Percentiles rank a stretch among this genome's conserved stretches.
Conservation (phyloP, 2,329 filamentous ascomycete species). For the Eurotiales sp. region DNA sequence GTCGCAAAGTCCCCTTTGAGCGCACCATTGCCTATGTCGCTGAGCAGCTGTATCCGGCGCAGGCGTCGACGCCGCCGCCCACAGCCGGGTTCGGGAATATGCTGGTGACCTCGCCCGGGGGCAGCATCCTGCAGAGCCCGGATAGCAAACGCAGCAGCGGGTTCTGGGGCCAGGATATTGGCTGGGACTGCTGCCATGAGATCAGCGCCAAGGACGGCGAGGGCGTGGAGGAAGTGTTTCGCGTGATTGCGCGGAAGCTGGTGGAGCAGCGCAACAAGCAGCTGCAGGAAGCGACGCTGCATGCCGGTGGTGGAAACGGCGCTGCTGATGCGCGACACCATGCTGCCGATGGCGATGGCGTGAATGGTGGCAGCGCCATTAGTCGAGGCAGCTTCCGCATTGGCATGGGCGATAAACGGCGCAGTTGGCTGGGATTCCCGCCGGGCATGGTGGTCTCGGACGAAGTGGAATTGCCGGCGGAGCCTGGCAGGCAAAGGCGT, state of each 20-base stretch:
- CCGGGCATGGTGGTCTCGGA: conserved; percentile 40
- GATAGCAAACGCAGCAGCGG: conserved; percentile 46
- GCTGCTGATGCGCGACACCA: conserved; percentile 34
- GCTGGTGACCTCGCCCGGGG: conserved; percentile 19
- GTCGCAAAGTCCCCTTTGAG: conserved; percentile 86
- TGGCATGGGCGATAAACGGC: conserved; percentile 58
- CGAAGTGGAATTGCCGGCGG: conserved; percentile 27
- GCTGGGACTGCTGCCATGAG: conserved; percentile 97
- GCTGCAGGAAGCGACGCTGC: background rate
- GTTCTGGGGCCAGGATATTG: conserved; percentile 82
- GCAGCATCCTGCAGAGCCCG: conserved; percentile 28
- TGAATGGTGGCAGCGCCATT: conserved; percentile 21
- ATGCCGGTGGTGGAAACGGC: conserved; percentile 33
- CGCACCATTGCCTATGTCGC: conserved; percentile 93
- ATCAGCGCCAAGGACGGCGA: conserved; percentile 91
- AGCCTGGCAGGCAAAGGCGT: conserved; percentile 31
- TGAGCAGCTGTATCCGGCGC: conserved; percentile 75
- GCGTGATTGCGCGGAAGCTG: conserved; percentile 80
- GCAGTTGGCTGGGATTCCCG: conserved; percentile 64
- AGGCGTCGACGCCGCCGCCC: conserved; percentile 63
- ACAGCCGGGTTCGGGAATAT: conserved; percentile 49
- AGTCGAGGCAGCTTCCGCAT: conserved; percentile 58
- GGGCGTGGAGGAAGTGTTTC: conserved; percentile 94
- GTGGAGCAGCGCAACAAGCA: conserved; percentile 65
- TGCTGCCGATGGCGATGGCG: conserved; percentile 44